Base-by-base conservation (phyloP, 768 basidiomycete species). In the Terana coerulea region DNA sequence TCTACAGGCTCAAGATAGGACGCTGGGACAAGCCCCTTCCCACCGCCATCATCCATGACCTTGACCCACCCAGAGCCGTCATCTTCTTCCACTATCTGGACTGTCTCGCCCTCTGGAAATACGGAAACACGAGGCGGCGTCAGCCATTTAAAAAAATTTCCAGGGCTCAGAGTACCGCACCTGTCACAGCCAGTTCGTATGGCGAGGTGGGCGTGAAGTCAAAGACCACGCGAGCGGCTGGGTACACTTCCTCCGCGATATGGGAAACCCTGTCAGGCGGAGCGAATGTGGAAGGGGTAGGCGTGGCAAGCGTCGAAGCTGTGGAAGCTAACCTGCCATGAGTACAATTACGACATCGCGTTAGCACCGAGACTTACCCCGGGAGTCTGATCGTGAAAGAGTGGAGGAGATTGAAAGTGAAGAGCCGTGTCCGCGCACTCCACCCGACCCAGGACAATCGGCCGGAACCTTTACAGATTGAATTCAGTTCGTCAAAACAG, bases 1-100 rank as follows among this genome's bases (percentile, higher is more conserved):
- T 70, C 68, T 42, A 65, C 65, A 21, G 69, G 55, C 57, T 79
- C 75, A 46, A 91, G 65, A 72, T 92, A 92, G 21, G 88, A 82
- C n/a, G 87, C 87, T n/a, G 91, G 91, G 10, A 91, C 83, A 34
- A 92, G 78, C 8, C 90, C 90, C 58, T 78, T 78, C 49, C 75
- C 74, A 53, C 82, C 80, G n/a, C 66, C 65, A 33, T 68, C 61
- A 60, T 86, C 77, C 21, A 68, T 64, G 8, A 91, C 86, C 64
- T 92, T 92, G 10, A 87, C 79, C 91, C 90, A 92, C 2, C 90
- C 90, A 14, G 88, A 89, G 10, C 88, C 89, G 59, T 91, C 91
- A 54, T 93, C 89, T 54, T 83, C 79, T 63, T 93, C 90, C 17
- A 89, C 62, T 33, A 94, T 73, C 51, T 75, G 74, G 14, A 95